Conservation (phyloP, 2,329 filamentous ascomycete species). For the Thermochaetoides dissita region DNA sequence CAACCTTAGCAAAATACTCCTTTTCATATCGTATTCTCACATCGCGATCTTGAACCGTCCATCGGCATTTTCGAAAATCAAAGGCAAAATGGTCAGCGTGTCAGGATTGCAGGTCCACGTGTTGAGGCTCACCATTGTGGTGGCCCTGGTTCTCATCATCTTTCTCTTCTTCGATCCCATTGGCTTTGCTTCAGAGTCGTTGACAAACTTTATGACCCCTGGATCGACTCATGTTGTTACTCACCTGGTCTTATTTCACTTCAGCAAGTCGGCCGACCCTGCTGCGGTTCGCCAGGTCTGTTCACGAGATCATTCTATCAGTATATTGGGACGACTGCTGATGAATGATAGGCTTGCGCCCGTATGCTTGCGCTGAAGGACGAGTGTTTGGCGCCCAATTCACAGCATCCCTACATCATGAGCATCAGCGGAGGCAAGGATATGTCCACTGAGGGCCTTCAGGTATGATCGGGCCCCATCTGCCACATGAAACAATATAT, state of each 20-base stretch:
- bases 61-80: background rate
- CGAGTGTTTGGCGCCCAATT: slow-evolving; percentile 44
- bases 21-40: background rate
- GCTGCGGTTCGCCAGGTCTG: slow-evolving; percentile 8
- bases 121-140: slow-evolving; percentile 4
- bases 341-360: slow-evolving; percentile 4
- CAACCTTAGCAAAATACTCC: too few species aligned
- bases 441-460: slow-evolving; percentile 45
- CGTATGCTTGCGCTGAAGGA: slow-evolving; percentile 42
- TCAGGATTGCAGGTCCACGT: slow-evolving; percentile 5
- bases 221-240: slow-evolving; percentile 6
- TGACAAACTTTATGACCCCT: slow-evolving; percentile 1
- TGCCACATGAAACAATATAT: background rate
- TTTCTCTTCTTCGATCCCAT: slow-evolving; percentile 13
- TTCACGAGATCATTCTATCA: background rate
- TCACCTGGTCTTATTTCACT: slow-evolving; percentile 13
- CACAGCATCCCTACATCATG: slow-evolving; percentile 46
- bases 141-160: slow-evolving; percentile 6
- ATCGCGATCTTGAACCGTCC: background rate
- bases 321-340: background rate
- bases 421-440: slow-evolving; percentile 44
- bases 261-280: slow-evolving; percentile 6
- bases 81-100: slow-evolving; percentile 5
- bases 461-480: slow-evolving; percentile 26
- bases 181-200: slow-evolving; percentile 8